Percentiles rank a stretch among this genome's conserved stretches.
phyloP scores from a whole-genome alignment of 495 filamentous ascomycete genomes.

The Penicillium steckii region DNA sequence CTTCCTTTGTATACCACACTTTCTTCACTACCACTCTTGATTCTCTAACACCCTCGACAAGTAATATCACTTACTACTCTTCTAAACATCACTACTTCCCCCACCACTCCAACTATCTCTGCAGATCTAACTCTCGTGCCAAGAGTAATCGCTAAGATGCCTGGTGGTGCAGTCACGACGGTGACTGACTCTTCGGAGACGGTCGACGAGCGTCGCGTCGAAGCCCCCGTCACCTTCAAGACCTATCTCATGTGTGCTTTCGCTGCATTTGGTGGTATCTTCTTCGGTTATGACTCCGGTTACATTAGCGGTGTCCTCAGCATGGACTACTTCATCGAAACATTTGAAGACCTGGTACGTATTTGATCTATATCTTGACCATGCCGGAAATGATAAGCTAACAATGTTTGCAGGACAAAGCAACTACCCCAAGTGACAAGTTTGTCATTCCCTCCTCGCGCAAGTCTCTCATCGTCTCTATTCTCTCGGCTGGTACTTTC shows the following conservation, averaged over 20 bases:
- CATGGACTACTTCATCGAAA: conserved; percentile 50
- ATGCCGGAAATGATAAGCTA: too few relatives aligned
- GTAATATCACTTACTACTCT: neutral
- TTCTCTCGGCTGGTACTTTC: conserved; percentile 74
- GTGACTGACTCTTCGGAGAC: too few relatives aligned
- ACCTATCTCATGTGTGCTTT: conserved; percentile 63
- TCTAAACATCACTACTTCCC: neutral
- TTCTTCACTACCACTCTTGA: neutral
- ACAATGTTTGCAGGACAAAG: conserved; percentile 18
- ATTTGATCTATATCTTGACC: neutral
- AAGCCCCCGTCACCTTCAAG: conserved; percentile 63
- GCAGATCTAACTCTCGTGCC: conserved; percentile 19
- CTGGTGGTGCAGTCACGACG: conserved; percentile 20
- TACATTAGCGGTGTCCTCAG: conserved; percentile 55
- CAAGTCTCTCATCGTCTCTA: conserved; percentile 68
- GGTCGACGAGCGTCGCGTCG: conserved; percentile 44
- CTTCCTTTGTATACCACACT: conserved; percentile 1
- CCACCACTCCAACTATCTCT: conserved; percentile 4
- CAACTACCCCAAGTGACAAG: conserved; percentile 18
- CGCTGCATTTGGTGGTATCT: conserved; percentile 59
- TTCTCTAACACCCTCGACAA: too few relatives aligned
- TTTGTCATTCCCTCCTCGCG: conserved; percentile 48
- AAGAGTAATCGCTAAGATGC: conserved; percentile 19
- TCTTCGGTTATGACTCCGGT: conserved; percentile 55
- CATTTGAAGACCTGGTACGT: conserved; percentile 40